A percentile compares a stretch with the other conserved stretches of the same genome.
Conservation (phyloP, 768 basidiomycete genomes). For the Tephrocybe rancida region DNA sequence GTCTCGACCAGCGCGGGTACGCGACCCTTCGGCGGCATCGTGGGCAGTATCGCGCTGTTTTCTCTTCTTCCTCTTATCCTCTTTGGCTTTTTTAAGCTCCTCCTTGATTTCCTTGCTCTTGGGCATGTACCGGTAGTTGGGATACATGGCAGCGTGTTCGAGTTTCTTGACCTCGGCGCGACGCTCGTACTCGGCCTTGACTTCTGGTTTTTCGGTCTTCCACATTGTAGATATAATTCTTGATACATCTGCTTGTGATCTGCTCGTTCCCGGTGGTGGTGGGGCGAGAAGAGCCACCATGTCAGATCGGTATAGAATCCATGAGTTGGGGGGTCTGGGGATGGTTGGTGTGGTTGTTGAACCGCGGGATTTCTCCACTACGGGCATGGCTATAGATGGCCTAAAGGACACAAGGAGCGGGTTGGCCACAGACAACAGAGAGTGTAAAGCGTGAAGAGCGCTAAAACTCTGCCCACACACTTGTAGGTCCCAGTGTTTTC, state of each 20-base stretch:
- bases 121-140: conserved; percentile 60
- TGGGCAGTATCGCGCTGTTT: neutral
- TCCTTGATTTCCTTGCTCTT: conserved; percentile 50
- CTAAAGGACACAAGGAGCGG: neutral
- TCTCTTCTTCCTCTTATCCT: conserved; percentile 24
- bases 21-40: conserved; percentile 1
- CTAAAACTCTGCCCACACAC: neutral
- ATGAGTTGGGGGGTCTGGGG: conserved; percentile 79
- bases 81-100: conserved; percentile 42
- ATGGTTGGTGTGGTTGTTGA: conserved; percentile 28
- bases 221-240: conserved; percentile 65
- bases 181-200: conserved; percentile 53
- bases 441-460: neutral
- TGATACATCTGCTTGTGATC: conserved; percentile 66
- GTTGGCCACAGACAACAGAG: neutral
- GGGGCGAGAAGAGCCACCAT: conserved; percentile 48
- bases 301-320: conserved; percentile 79
- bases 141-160: conserved; percentile 52
- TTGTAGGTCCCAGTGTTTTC: conserved; percentile 33
- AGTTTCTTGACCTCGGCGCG: conserved; percentile 55
- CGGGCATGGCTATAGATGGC: conserved; percentile 11
- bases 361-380: conserved; percentile 6
- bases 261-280: conserved; percentile 31
- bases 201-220: conserved; percentile 51
- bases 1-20: neutral